Evolutionary conservation across 2,329 filamentous ascomycete species (phyloP).

Genomic region (Claviceps lovelessii): DNA sequence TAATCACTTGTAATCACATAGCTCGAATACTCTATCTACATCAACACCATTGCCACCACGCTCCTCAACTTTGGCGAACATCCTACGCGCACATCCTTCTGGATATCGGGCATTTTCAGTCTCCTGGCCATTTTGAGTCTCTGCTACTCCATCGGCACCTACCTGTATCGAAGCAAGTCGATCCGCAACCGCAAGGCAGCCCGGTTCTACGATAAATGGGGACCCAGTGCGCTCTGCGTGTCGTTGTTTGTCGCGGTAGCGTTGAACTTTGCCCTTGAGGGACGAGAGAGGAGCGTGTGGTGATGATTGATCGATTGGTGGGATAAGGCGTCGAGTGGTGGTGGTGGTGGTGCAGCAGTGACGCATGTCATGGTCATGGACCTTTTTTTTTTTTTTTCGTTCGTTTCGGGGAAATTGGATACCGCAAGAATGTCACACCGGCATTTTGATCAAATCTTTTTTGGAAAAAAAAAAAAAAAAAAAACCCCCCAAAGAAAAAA

Average conservation of each 20-base stretch:
- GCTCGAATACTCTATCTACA: conserved; percentile 93
- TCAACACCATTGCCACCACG: conserved; percentile 73
- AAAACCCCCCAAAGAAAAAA: too few relatives aligned
- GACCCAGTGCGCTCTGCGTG: conserved; percentile 62
- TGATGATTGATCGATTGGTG: conserved; percentile 14
- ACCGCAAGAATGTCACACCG: too few relatives aligned
- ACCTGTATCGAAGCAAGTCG: conserved; percentile 74
- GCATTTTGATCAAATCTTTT: too few relatives aligned
- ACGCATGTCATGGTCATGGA: too few relatives aligned
- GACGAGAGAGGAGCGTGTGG: conserved; percentile 46
- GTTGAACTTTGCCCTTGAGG: conserved; percentile 67
- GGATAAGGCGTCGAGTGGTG: neutral
- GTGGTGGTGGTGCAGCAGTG: too few relatives aligned
- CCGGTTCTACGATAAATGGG: conserved; percentile 80
- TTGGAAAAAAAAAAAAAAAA: too few relatives aligned
- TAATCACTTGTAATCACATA: conserved; percentile 16
- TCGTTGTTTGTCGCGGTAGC: conserved; percentile 60
- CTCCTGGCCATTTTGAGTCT: conserved; percentile 63
- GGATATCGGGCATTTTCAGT: conserved; percentile 66
- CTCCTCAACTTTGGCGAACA: conserved; percentile 65
- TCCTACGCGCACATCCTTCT: conserved; percentile 44
- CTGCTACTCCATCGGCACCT: conserved; percentile 71
- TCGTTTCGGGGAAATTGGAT: too few relatives aligned
- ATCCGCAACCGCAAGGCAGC: conserved; percentile 76
- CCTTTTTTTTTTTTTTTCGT: neutral